Evolutionary conservation across 2,329 filamentous ascomycete species (phyloP), one percentile per base, ranked within the genome.

Genomic region (Shiraia sp.): DNA sequence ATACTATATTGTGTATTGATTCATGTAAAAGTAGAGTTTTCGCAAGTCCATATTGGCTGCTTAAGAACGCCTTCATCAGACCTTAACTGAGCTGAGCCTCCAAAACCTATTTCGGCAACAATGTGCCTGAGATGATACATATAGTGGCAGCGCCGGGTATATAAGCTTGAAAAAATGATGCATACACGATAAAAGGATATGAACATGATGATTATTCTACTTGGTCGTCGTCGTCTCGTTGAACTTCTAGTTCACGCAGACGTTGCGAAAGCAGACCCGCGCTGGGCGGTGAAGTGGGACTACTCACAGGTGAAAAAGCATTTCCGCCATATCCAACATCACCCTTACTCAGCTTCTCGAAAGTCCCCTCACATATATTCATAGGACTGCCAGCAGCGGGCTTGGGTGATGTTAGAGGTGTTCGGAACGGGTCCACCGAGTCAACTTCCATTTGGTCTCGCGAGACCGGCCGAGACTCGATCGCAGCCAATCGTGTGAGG

Each of bases 191-290:
- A 22, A 8, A 22, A 22, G 19, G 8, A 22, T 22, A 22, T 22
- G 19, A 22, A 22, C 4, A 22, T 8, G 19, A 22, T 8, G 19
- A 22, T 29, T 12, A 22, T 8, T 22, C 19, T 8, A 22, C 19
- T 22, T 22, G 4, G 19, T 22, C 19, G 19, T 52, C 47, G 13
- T 49, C 40, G 27, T 52, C 42, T 27, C 40, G 62, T 43, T 75
- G 70, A 10, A 77, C 71, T 26, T 82, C 86, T 5, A 88, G 70
- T 5, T 81, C 80, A 51, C 82, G 79, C 31, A 92, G 71, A 42
- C 83, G 79, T 62, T 82, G 82, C 9, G 88, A 88, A 12, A 93
- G 72, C 12, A 93, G 68, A 2, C 87, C 81, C 56, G 89, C 85
- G 4, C 80, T 75, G 76, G 26, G 84, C 79, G 58, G 87, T 84